Base-by-base conservation (phyloP, 2,329 filamentous ascomycete genomes). In the Penicillium sp. region DNA sequence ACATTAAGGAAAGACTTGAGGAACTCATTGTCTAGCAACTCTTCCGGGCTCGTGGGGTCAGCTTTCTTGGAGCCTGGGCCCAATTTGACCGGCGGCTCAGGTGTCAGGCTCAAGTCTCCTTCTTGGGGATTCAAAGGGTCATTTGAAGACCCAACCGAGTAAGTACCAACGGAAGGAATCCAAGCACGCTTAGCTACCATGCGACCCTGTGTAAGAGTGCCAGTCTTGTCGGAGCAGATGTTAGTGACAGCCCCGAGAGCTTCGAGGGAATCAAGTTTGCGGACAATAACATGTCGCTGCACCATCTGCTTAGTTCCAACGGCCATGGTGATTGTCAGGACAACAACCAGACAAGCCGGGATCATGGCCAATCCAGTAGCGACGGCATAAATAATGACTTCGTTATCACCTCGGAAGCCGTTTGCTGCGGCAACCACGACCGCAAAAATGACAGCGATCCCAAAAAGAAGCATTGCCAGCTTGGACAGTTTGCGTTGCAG, bases 391-490 rank as follows among this genome's bases (percentile, higher is more conserved):
- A 86, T 86, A 58, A 87, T 83, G 54, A 87, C 83, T 58, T 86
- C 82, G 25, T 77, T 75, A 28, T 76, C 70, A 31, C 70, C 67
- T n/a, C 74, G 69, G 65, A 83, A 84, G 1, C 77, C 61, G 68
- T 87, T 88, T 48, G 85, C 82, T 6, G 76, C 85, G 41, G 88
- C 78, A 35, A 88, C 85, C 60, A 89, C 83, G 58, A 89, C 81
- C 8, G 85, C 85, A 55, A 85, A 86, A 24, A 89, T 62, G 11
- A 89, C 80, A 2, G 86, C 86, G 46, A 87, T 80, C 27, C 76
- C 78, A 63, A 89, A 88, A 1, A 89, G 78, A 2, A 86, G 67
- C 16, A 88, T 76, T 20, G 86, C 86, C 44, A 89, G 78, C 66
- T 82, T 82, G 43, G 85, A 86, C 14, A 89, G 75, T 63, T 86